Conservation (phyloP, 495 filamentous ascomycete genomes). For the Penicillium flavigenum region DNA sequence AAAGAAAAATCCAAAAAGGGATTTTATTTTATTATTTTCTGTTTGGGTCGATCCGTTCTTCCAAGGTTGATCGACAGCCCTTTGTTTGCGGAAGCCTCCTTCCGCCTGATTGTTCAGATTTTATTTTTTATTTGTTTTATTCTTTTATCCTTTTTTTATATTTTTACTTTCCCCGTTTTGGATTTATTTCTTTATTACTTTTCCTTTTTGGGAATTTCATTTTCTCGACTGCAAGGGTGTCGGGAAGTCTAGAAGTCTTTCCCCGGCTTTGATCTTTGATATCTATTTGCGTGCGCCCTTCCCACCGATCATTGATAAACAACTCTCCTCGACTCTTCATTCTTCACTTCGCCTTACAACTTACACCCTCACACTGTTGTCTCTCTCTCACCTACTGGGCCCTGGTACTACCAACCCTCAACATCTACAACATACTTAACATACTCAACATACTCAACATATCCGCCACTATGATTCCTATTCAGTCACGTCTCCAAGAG, state of each 20-base stretch:
- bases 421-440: background rate
- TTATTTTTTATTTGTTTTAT: conserved; percentile 12
- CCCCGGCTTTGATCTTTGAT: conserved; percentile 29
- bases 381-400: conserved; percentile 1
- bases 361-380: conserved; percentile 9
- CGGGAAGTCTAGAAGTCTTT: conserved; percentile 35
- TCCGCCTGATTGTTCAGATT: conserved; percentile 18
- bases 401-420: conserved; percentile 2
- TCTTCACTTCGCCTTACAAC: conserved; percentile 7
- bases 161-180: background rate
- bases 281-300: conserved; percentile 6
- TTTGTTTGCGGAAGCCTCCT: conserved; percentile 21
- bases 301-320: conserved; percentile 26
- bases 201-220: conserved; percentile 8
- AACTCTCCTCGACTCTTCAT: conserved; percentile 11
- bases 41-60: background rate
- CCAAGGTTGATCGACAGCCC: conserved; percentile 17
- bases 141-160: conserved; percentile 3
- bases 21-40: conserved; percentile 2
- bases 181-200: conserved; percentile 7
- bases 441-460: conserved; percentile 1
- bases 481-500: conserved; percentile 28
- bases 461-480: conserved; percentile 27
- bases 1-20: too few relatives aligned
- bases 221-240: conserved; percentile 31